A percentile compares a stretch with the other conserved stretches of the same genome.
Conservation (phyloP, 169 alveolate genomes). For the Toxoplasma gondii region DNA sequence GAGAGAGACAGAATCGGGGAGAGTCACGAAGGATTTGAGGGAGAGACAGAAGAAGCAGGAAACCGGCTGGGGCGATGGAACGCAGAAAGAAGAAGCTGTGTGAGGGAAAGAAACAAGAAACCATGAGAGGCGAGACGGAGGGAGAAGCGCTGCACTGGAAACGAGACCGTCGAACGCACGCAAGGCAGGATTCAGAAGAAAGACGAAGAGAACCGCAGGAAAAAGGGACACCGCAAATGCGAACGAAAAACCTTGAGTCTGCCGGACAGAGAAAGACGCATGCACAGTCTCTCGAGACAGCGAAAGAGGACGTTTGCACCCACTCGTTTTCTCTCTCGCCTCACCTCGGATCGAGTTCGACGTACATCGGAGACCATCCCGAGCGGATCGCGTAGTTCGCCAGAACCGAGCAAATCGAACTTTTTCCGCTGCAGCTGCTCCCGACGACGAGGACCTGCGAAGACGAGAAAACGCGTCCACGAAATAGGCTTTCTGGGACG, state of each 20-base stretch:
- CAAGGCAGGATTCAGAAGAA: not conserved
- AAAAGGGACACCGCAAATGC: no score
- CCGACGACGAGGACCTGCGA: constrained; percentile 84
- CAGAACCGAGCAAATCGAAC: constrained; percentile 82
- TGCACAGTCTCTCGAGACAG: no score
- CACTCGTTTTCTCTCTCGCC: not conserved
- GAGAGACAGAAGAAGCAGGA: not conserved
- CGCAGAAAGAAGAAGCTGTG: not conserved
- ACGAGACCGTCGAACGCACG: not conserved
- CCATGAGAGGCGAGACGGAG: not conserved
- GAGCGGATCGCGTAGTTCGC: constrained; percentile 85
- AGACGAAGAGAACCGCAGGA: not conserved
- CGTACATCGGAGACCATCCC: constrained; percentile 85
- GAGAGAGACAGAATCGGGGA: not conserved
- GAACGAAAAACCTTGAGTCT: no score
- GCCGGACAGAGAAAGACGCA: no score
- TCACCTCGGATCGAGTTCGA: constrained; percentile 87
- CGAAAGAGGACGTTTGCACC: no score
- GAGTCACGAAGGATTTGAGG: not conserved
- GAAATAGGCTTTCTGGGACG: not conserved
- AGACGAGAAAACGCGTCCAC: constrained; percentile 58
- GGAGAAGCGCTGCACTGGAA: not conserved
- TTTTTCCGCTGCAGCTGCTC: constrained; percentile 87
- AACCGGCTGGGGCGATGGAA: not conserved
- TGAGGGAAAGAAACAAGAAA: not conserved